phyloP scores from a whole-genome alignment of 2,329 filamentous ascomycete species.

The Amylocarpus encephaloides region DNA sequence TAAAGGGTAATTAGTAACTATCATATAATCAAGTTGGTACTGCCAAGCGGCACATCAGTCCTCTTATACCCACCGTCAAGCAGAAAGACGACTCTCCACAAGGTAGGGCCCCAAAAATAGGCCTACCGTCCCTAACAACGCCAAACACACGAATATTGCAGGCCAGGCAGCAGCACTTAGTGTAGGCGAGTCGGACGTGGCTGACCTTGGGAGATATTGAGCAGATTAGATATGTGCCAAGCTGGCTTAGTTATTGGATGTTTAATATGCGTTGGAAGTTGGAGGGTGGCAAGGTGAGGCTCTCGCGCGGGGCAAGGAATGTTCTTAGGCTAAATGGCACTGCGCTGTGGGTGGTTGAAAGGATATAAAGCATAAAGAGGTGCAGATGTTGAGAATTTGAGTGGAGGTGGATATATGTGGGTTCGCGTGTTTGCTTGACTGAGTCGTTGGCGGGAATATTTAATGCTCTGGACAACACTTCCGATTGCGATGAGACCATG shows the following conservation, averaged over 20 bases:
- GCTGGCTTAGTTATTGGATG: conserved; percentile 1
- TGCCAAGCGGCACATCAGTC: not conserved
- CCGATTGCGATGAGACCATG: no score
- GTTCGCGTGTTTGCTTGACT: not conserved
- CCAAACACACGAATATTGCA: not conserved
- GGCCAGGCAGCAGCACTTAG: not conserved
- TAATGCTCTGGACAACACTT: no score
- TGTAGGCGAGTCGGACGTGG: not conserved
- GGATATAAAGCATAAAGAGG: not conserved
- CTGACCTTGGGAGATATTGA: not conserved
- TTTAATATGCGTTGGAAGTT: not conserved
- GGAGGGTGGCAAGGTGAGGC: not conserved
- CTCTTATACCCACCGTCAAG: not conserved
- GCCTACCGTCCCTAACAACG: not conserved
- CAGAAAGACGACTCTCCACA: not conserved
- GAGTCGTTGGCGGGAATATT: no score
- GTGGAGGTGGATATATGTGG: not conserved
- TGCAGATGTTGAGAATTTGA: not conserved
- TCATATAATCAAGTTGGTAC: no score
- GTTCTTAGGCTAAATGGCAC: not conserved
- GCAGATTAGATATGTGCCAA: conserved; percentile 5
- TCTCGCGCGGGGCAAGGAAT: not conserved
- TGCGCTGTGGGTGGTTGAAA: not conserved
- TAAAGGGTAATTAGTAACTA: no score
- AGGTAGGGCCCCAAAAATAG: not conserved